phyloP scores from a whole-genome alignment of 345 rosid genomes.

The Raphanus sativus region DNA sequence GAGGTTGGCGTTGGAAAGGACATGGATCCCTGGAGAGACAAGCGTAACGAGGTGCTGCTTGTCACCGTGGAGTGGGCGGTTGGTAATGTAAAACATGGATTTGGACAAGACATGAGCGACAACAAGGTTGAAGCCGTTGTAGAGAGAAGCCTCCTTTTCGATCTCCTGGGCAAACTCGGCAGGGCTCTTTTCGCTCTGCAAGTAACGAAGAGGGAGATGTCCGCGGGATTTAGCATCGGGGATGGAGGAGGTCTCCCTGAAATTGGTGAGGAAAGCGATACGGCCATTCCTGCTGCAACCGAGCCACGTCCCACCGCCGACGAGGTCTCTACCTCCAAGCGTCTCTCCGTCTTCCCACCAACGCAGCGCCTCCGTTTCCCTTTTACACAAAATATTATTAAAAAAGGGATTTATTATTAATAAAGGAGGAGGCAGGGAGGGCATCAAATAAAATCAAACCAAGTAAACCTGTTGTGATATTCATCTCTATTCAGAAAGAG shows the following conservation, averaged over 20 bases:
- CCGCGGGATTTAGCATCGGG: conserved; percentile 61
- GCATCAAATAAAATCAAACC: not conserved
- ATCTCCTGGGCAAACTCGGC: conserved; percentile 61
- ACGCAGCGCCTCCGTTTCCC: conserved; percentile 63
- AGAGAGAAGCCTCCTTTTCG: conserved; percentile 45
- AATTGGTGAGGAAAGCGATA: conserved; percentile 71
- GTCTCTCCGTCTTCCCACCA: conserved; percentile 74
- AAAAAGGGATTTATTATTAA: too few relatives aligned
- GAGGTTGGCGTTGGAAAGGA: conserved; percentile 67
- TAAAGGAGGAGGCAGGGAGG: not conserved
- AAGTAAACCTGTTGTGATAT: conserved; percentile 43
- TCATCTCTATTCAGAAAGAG: conserved; percentile 84
- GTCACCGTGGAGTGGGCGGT: conserved; percentile 47
- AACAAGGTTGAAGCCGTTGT: conserved; percentile 74
- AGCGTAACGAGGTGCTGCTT: conserved; percentile 36
- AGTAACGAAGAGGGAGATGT: conserved; percentile 65
- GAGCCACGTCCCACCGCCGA: conserved; percentile 84
- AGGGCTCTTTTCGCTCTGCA: conserved; percentile 60
- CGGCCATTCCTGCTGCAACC: conserved; percentile 62
- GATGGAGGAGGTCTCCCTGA: conserved; percentile 45
- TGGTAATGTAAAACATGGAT: conserved; percentile 68
- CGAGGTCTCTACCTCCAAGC: conserved; percentile 69
- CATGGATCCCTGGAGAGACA: conserved; percentile 77
- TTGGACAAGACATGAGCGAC: conserved; percentile 51
- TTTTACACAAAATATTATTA: too few relatives aligned